These are phyloP conservation scores for Monilinia laxa DNA, from an alignment of 2,329 filamentous ascomycete genomes.

Conservation along the genomic window DNA sequence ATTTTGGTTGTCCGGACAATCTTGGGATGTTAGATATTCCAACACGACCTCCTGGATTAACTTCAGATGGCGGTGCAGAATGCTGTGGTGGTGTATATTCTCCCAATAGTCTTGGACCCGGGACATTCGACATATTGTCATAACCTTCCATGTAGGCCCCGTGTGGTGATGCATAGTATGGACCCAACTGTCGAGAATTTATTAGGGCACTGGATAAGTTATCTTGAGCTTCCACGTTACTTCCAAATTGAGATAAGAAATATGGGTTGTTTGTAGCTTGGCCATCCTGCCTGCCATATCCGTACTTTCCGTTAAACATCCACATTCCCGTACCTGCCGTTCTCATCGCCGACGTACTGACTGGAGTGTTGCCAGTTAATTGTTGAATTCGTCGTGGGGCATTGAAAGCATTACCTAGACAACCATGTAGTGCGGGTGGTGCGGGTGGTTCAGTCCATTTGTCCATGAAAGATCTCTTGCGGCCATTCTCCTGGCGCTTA, in stretches of 20 bases:
- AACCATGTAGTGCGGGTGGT: no score
- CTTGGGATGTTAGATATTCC: neutral
- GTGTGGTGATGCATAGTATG: neutral
- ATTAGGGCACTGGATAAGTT: neutral
- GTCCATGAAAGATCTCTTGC: no score
- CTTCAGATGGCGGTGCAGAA: neutral
- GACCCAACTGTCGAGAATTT: neutral
- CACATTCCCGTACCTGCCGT: neutral
- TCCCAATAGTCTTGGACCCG: neutral
- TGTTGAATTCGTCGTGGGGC: neutral
- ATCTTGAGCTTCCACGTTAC: neutral
- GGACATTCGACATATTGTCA: neutral
- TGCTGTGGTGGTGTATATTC: neutral
- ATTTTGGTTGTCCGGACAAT: neutral
- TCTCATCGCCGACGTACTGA: neutral
- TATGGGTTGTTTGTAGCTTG: no score
- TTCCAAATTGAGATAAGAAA: no score
- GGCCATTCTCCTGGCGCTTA: no score
- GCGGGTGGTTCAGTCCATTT: no score
- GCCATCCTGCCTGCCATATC: no score
- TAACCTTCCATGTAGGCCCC: neutral
- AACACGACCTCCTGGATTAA: neutral
- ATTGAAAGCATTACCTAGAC: neutral
- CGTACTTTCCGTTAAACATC: neutral
- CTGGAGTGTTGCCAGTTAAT: neutral